Base-by-base conservation (phyloP, 345 rosid species). In the Populus pruinosa region DNA sequence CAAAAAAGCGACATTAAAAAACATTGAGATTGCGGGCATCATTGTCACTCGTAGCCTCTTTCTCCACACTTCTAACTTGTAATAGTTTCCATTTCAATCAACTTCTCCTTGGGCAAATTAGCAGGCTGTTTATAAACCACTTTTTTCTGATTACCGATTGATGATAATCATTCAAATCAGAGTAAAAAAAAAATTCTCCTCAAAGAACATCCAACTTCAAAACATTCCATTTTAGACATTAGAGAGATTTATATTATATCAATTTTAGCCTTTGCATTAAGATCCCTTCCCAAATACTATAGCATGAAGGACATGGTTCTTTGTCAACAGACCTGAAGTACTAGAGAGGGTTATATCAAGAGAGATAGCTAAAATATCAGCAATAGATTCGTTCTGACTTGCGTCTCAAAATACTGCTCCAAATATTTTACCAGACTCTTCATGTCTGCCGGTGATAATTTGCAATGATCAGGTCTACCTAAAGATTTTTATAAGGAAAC, bases 51-150 rank as follows among this genome's bases (percentile, higher is more conserved):
- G 25, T 63, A 38, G 55, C 70, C 78, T 38, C 21, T 69, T 33
- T 65, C 73, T 44, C 50, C 67, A 41, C 21, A 56, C 35, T 59
- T 69, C 70, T 61, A 65, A 64, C 47, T 64, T 55, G 74, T 29
- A 44, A 69, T 39, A 64, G 76, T 79, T 71, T 76, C 74, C 71
- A 75, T 75, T 64, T 67, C 64, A 70, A 14, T 77, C 44, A 71
- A 65, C 59, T 63, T 21, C 69, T 81, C 12, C 61, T 31, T 78
- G 62, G 71, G 80, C 68, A 70, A 69, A 73, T 70, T 77, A 29
- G 29, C 23, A 20, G 72, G 70, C 16, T 31, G 33, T 7, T 6
- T 59, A n/a, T 59, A 23, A 21, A 59, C 23, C 23, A 6, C 23
- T 59, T n/a, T 59, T 59, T 2, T 59, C 64, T 59, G n/a, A 18